These are phyloP conservation scores for Penicillium aurantiogriseum DNA, from an alignment of 2,329 filamentous ascomycete species.

Conservation along the genomic window DNA sequence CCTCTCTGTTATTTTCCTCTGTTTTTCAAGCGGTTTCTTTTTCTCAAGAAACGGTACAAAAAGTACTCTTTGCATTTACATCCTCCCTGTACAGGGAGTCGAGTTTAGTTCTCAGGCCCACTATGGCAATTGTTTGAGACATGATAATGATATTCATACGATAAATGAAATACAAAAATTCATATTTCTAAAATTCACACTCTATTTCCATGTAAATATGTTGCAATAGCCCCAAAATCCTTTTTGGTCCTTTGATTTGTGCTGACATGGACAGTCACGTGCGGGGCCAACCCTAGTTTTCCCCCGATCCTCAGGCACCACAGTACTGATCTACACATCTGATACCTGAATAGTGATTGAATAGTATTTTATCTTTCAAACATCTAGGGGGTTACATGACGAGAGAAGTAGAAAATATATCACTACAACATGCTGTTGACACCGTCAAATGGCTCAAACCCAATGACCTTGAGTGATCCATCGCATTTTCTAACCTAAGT, in stretches of 20 bases:
- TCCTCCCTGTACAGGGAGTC: background rate
- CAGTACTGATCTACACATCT: background rate
- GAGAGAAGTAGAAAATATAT: background rate
- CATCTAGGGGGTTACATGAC: background rate
- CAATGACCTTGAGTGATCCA: background rate
- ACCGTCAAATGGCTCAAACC: background rate
- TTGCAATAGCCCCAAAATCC: background rate
- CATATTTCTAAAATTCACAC: background rate
- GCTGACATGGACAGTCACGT: conserved; percentile 6
- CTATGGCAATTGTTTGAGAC: background rate
- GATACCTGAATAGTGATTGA: background rate
- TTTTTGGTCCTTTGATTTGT: background rate
- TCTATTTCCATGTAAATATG: background rate
- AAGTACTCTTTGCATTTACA: conserved; percentile 1
- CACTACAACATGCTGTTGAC: background rate
- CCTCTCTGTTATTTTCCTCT: conserved; percentile 11
- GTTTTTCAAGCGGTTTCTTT: conserved; percentile 8
- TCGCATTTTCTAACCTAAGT: too few species aligned
- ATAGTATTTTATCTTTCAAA: background rate
- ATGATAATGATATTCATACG: conserved; percentile 21
- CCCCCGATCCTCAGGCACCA: background rate
- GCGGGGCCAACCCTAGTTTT: conserved; percentile 9
- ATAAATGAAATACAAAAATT: background rate
- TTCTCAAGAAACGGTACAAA: background rate
- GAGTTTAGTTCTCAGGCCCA: conserved; percentile 3